Conservation (phyloP, 345 rosid species). For the Eucalyptus urophylla region DNA sequence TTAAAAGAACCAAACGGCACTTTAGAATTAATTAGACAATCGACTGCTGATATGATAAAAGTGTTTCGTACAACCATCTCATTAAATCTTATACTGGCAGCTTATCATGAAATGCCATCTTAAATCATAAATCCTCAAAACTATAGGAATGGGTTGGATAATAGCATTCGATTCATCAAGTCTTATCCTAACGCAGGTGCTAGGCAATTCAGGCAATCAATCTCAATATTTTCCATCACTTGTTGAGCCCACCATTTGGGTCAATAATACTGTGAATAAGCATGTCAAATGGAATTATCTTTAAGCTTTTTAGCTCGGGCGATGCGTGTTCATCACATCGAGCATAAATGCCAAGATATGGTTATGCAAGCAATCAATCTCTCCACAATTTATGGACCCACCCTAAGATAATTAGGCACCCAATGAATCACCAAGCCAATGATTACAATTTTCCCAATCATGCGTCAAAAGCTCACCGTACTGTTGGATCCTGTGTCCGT, state of each 20-base stretch:
- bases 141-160: not conserved
- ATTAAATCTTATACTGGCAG: not conserved
- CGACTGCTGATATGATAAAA: not conserved
- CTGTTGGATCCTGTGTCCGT: not conserved
- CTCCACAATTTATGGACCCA: not conserved
- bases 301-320: not conserved
- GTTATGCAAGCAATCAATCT: not conserved
- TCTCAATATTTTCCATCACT: not conserved
- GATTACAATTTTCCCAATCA: not conserved
- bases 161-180: not conserved
- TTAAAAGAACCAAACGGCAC: not conserved
- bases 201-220: not conserved
- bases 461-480: not conserved
- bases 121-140: not conserved
- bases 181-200: not conserved
- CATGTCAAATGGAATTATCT: not conserved
- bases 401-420: not conserved
- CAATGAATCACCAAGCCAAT: not conserved
- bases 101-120: not conserved
- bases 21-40: not conserved
- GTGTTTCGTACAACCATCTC: rapidly evolving
- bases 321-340: not conserved
- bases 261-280: not conserved
- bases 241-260: not conserved
- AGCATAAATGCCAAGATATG: not conserved